phyloP scores from a whole-genome alignment of 768 basidiomycete species.

The Royoungia palumana region DNA sequence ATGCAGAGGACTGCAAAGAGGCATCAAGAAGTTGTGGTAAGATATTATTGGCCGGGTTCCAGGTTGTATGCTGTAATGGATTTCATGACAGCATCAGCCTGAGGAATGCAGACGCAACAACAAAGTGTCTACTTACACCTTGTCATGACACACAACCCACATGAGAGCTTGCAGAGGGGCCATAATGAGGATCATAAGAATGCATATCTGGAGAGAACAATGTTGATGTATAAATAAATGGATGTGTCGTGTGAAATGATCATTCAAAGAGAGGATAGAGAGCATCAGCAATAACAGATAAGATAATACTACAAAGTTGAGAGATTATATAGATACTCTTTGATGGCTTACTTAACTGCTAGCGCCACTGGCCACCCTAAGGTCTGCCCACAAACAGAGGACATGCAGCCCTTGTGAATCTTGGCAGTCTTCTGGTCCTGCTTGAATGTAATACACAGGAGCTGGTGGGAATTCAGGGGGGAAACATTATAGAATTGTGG shows the following conservation, averaged over 20 bases:
- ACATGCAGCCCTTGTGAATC: background rate
- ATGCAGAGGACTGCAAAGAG: background rate
- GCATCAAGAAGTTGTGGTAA: background rate
- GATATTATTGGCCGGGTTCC: background rate
- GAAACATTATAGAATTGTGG: too few species aligned
- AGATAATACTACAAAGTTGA: too few species aligned
- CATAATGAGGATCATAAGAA: background rate
- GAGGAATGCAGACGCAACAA: background rate
- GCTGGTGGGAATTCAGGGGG: too few species aligned
- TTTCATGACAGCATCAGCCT: background rate
- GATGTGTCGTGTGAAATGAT: background rate
- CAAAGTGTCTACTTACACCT: conserved; percentile 4
- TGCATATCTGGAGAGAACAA: conserved; percentile 2
- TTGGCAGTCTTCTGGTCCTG: background rate
- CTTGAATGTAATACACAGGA: too few species aligned
- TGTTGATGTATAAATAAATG: too few species aligned
- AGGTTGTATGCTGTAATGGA: background rate
- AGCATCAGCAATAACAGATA: too few species aligned
- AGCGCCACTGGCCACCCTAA: too few species aligned
- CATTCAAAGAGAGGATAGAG: too few species aligned
- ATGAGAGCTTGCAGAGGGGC: background rate
- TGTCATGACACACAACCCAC: background rate
- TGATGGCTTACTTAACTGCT: too few species aligned
- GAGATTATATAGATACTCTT: too few species aligned
- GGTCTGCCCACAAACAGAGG: background rate